Evolutionary conservation across 352 stramenopile species (phyloP).

Genomic region (Aphanomyces astaci): DNA sequence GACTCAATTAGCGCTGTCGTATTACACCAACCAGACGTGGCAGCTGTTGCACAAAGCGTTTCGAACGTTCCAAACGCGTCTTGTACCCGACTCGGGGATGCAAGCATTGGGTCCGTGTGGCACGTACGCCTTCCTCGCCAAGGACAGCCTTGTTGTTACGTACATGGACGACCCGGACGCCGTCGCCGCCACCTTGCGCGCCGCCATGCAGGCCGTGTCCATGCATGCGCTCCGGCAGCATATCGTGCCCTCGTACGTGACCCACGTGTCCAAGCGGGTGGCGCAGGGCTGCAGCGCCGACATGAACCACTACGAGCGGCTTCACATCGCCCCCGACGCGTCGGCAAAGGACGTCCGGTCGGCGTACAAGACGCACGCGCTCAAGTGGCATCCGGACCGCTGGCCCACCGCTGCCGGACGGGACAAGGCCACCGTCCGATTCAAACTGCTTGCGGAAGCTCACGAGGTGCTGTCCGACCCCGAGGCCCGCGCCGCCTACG

Average conservation of each 20-base stretch:
- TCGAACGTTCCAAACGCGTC: constrained; percentile 59
- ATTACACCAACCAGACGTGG: constrained; percentile 73
- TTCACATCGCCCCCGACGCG: constrained; percentile 61
- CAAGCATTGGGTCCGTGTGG: constrained; percentile 61
- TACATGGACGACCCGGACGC: constrained; percentile 37
- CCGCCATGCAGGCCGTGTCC: constrained; percentile 53
- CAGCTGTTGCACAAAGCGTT: constrained; percentile 77
- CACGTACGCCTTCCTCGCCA: constrained; percentile 70
- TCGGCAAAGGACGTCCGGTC: constrained; percentile 54
- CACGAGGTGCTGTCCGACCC: constrained; percentile 74
- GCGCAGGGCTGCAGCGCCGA: background rate
- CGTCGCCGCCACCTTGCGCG: constrained; percentile 38
- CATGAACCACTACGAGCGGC: constrained; percentile 81
- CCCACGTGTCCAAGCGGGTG: constrained; percentile 45
- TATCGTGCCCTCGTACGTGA: constrained; percentile 75
- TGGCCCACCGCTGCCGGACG: constrained; percentile 51
- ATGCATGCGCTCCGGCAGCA: constrained; percentile 74
- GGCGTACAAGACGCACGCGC: constrained; percentile 61
- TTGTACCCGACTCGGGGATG: constrained; percentile 37
- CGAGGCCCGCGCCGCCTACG: constrained; percentile 51
- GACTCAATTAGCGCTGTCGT: constrained; percentile 36
- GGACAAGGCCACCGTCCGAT: constrained; percentile 62
- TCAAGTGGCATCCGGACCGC: constrained; percentile 84
- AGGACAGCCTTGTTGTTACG: constrained; percentile 41
- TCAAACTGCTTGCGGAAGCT: constrained; percentile 76